Percentiles rank a stretch among this genome's conserved stretches.
phyloP scores from a whole-genome alignment of 495 filamentous ascomycete species.

The Pseudotulostoma volvatum region DNA sequence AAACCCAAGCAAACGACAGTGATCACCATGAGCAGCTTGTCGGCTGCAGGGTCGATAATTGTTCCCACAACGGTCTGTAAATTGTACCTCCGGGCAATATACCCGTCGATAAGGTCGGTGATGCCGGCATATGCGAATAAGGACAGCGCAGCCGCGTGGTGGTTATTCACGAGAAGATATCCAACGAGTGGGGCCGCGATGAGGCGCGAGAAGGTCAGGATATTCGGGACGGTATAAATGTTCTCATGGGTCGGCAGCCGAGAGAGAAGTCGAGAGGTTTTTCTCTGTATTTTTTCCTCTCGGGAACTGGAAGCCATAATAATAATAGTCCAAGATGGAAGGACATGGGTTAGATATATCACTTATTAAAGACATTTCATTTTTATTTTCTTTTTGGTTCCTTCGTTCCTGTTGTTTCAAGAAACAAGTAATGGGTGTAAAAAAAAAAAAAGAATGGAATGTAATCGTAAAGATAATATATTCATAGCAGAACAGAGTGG shows the following conservation, averaged over 20 bases:
- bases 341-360: too few relatives aligned
- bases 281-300: conserved; percentile 1
- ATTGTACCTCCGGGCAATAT: conserved; percentile 73
- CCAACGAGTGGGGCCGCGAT: conserved; percentile 73
- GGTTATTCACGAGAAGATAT: conserved; percentile 72
- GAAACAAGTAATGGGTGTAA: too few relatives aligned
- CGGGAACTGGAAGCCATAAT: neutral
- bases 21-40: conserved; percentile 89
- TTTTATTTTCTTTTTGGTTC: neutral
- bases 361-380: too few relatives aligned
- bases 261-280: conserved; percentile 28
- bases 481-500: too few relatives aligned
- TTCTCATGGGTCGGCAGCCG: conserved; percentile 56
- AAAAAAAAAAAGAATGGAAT: too few relatives aligned
- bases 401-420: neutral
- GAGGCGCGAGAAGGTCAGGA: conserved; percentile 77
- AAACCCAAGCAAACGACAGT: conserved; percentile 67
- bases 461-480: too few relatives aligned
- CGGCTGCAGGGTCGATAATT: conserved; percentile 91
- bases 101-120: conserved; percentile 84
- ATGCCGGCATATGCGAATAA: conserved; percentile 84
- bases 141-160: conserved; percentile 58
- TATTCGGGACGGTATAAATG: conserved; percentile 88
- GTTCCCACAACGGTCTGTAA: conserved; percentile 90
- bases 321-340: neutral